Evolutionary conservation across 1,284 basidiomycete species (phyloP), one percentile per base, ranked within the genome.

Genomic region (Irpex sp.): DNA sequence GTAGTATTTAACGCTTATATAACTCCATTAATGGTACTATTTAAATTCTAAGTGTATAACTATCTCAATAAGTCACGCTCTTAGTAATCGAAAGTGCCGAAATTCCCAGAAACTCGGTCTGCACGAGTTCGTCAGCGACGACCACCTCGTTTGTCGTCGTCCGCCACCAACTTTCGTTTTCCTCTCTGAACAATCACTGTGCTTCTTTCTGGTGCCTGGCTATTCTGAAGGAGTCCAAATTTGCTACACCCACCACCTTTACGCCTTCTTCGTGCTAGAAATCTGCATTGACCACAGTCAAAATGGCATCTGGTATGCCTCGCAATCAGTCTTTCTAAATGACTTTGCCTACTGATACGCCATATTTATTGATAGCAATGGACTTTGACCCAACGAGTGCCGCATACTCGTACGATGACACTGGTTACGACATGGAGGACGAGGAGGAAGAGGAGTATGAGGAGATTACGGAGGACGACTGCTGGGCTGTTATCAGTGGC

Each of bases 401-500:
- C 64, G 75, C 81, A 2, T 83, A 82, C 63, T 69, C 79, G 13
- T 86, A 85, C 65, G 86, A 87, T 68, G 85, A 89, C 60, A 76
- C 81, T 15, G 81, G 77, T 60, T 85, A 82, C 70, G 85, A 75
- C 19, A 75, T 82, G 74, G 83, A 83, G n/a, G 40, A 44, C 4
- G 85, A 87, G 47, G 84, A 85, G 51, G 85, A 85, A 59, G 84
- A 86, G 13, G 82, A 82, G 21, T 84, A 84, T 64, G 88, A 91
- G 70, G 90, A 91, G 73, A 90, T 96, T 78, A 93, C 91, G 1
- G 93, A 95, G 73, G 95, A 97, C 75, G 94, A 96, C 73, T 95
- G 94, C 75, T 98, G 96, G 96, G 91, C 91, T 54, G 88, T 97
- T 71, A 98, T 99, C 72, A 92, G 93, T 65, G 89, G 93, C 71